Base-by-base conservation (phyloP, 805 yeast genomes). In the Wickerhamiella sergipiensis region DNA sequence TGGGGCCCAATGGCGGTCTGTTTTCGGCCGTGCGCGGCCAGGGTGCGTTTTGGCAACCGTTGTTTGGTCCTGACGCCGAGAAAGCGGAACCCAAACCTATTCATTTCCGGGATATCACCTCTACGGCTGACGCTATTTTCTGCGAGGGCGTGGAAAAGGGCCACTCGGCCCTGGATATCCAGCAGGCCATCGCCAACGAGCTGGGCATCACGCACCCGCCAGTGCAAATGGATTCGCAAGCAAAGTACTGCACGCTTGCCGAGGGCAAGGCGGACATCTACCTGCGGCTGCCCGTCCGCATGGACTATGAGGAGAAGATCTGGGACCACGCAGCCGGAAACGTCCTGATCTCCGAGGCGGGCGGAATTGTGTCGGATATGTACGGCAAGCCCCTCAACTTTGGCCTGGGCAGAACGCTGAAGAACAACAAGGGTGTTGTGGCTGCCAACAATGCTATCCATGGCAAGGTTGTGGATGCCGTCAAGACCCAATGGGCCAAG, bases 261-360 rank as follows among this genome's bases (percentile, higher is more conserved):
- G 75, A 82, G 55, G 98, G 98, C 36, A 83, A 83, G 51, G 97
- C 96, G 3, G 97, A 92, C 60, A 76, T 92, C 13, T 92, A 94
- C 61, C 71, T 92, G 54, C 80, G 99, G 58, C 69, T 94, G 52
- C 99, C 99, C 13, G 78, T 81, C 45, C 79, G 75, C 57, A 72
- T 79, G 48, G 67, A 76, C 2, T 92, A 89, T 65, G 76, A 85
- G 59, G 99, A 92, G 65, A 92, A 92, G 67, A 88, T 92, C 53
- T 92, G 98, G 97, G 99, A 92, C 67, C 99, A 92, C 65, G 97
- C 97, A 18, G 94, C 97, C 1, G 99, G 98, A 3, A 83, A 84
- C 61, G 73, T 90, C 13, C 74, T 92, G 54, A 81, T 94, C 45
- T 73, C 76, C 36, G 98, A 94, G 66, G 84, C 94, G 59, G 97